phyloP scores from a whole-genome alignment of 2,329 filamentous ascomycete genomes.

The Pezicula rhizophila region DNA sequence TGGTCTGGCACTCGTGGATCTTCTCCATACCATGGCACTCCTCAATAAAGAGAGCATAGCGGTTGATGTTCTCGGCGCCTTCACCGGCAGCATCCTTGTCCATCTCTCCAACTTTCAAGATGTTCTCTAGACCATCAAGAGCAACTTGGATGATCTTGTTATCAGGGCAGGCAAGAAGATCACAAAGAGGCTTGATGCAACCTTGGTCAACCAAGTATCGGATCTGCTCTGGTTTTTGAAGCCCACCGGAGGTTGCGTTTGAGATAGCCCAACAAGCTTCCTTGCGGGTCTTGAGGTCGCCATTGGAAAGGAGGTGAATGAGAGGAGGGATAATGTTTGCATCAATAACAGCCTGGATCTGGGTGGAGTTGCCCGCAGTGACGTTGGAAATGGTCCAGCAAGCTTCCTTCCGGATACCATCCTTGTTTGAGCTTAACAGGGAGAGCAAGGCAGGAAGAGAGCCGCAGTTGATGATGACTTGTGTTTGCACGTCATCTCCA shows the following conservation, averaged over 20 bases:
- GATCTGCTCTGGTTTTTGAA: conserved; percentile 98
- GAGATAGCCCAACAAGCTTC: conserved; percentile 99
- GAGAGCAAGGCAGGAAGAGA: conserved; percentile 88
- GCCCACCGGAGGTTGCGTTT: conserved; percentile 92
- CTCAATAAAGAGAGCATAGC: conserved; percentile 96
- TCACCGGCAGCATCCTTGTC: conserved; percentile 86
- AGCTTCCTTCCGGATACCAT: conserved; percentile 97
- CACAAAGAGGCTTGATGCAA: conserved; percentile 95
- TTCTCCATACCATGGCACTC: conserved; percentile 99
- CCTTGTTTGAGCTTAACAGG: conserved; percentile 92
- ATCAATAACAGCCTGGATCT: conserved; percentile 95
- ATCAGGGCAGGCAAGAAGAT: conserved; percentile 90
- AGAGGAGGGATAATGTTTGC: conserved; percentile 94
- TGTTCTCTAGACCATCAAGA: conserved; percentile 96
- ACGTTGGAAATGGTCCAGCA: conserved; percentile 99
- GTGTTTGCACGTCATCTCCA: conserved; percentile 95
- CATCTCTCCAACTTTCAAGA: conserved; percentile 97
- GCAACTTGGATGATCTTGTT: conserved; percentile 99
- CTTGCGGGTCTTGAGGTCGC: conserved; percentile 98
- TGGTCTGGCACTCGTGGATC: conserved; percentile 99
- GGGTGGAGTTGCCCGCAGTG: conserved; percentile 93
- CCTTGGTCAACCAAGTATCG: conserved; percentile 88
- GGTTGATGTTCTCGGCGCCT: conserved; percentile 77
- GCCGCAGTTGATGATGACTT: conserved; percentile 98
- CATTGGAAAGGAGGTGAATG: conserved; percentile 92